A percentile compares a stretch with the other conserved stretches of the same genome.
These are phyloP conservation scores for Alternaria brassicae DNA, from an alignment of 2,329 filamentous ascomycete species.

Conservation along the genomic window DNA sequence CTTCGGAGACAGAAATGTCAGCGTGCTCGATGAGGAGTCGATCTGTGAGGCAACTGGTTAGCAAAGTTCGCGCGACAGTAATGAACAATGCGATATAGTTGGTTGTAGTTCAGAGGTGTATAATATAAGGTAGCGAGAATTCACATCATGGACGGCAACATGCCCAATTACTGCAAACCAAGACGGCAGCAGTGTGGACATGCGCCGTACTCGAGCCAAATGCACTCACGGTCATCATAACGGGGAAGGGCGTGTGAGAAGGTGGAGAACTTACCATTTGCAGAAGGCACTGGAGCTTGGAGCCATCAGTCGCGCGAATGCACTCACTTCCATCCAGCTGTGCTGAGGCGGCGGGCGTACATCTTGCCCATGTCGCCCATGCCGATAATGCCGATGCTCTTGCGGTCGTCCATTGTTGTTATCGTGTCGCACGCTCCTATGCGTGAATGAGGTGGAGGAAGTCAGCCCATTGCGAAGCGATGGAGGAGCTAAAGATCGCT, in stretches of 20 bases:
- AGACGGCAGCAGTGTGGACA: constrained; percentile 73
- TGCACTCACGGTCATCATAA: constrained; percentile 99
- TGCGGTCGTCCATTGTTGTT: constrained; percentile 64
- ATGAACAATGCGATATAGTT: constrained; percentile 30
- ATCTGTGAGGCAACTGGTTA: constrained; percentile 47
- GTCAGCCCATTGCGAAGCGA: constrained; percentile 40
- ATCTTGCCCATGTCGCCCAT: constrained; percentile 99
- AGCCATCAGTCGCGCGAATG: constrained; percentile 27
- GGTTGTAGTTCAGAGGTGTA: constrained; percentile 74
- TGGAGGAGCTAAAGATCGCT: constrained; percentile 16
- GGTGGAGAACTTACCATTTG: constrained; percentile 37
- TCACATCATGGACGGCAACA: constrained; percentile 95
- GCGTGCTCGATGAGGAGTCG: constrained; percentile 6
- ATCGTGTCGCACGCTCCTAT: constrained; percentile 31
- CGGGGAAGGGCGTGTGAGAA: constrained; percentile 28
- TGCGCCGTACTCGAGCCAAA: constrained; percentile 99
- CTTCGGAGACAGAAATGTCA: constrained; percentile 59
- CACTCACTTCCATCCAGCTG: constrained; percentile 94
- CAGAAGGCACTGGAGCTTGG: constrained; percentile 11
- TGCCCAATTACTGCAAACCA: constrained; percentile 66
- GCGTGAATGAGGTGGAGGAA: constrained; percentile 30
- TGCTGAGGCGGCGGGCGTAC: constrained; percentile 88
- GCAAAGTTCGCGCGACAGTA: constrained; percentile 30
- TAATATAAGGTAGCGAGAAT: constrained; percentile 96
- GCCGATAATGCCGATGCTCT: constrained; percentile 90